These are phyloP conservation scores for Lagenidium sp. DNA, from an alignment of 352 stramenopile species.

Conservation along the genomic window DNA sequence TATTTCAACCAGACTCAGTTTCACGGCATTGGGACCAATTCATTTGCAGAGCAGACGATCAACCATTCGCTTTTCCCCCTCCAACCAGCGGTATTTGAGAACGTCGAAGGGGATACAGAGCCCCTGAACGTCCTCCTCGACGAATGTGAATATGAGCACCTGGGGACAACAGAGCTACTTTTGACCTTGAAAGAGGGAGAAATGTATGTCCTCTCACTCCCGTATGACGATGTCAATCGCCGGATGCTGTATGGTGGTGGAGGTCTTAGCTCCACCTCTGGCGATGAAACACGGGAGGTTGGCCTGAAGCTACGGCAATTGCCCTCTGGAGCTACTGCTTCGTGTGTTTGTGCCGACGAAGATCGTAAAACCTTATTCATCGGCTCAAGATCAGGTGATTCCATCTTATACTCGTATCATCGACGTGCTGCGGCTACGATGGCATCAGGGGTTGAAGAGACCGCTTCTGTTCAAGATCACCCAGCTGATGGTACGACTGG, in stretches of 20 bases:
- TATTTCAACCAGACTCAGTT: conserved; percentile 89
- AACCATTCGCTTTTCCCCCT: conserved; percentile 65
- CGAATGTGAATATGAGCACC: conserved; percentile 58
- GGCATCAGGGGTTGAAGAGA: too few species aligned
- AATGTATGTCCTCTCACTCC: conserved; percentile 53
- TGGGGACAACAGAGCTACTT: conserved; percentile 63
- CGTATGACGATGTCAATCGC: conserved; percentile 28
- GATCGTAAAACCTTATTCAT: conserved; percentile 66
- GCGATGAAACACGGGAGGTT: conserved; percentile 8
- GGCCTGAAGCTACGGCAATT: conserved; percentile 50
- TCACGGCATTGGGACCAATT: conserved; percentile 57
- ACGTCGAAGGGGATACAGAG: conserved; percentile 29
- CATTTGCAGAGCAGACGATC: conserved; percentile 67
- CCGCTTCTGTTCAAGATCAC: conserved; percentile 11
- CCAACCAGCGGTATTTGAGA: conserved; percentile 54
- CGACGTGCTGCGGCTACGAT: too few species aligned
- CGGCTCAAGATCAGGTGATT: conserved; percentile 73
- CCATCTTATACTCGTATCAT: conserved; percentile 70
- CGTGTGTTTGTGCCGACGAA: conserved; percentile 54
- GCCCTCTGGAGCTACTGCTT: conserved; percentile 29
- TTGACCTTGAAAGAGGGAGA: conserved; percentile 47
- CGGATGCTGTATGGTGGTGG: too few species aligned
- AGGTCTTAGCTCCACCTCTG: too few species aligned
- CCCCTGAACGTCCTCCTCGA: conserved; percentile 51
- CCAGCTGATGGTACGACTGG: conserved; percentile 10